Base-by-base conservation (phyloP, 305 asterid species). In the Solanum hybrid region DNA sequence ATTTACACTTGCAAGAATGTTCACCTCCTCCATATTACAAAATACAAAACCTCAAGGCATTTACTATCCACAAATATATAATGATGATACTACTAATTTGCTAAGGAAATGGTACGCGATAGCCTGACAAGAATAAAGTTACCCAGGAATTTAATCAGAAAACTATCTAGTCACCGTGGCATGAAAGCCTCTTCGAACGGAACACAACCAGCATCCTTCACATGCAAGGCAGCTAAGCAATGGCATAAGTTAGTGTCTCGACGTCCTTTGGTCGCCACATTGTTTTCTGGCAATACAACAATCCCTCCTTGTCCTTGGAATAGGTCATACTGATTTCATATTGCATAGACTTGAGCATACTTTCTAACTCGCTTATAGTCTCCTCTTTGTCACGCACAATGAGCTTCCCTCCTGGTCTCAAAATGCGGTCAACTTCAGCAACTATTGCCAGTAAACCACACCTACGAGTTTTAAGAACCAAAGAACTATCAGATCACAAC, bases 321-420 rank as follows among this genome's bases (percentile, higher is more conserved):
- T 92, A 94, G 24, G 94, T 93, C 92, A 92, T 88, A 18, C 89
- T 92, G 88, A 94, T 91, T 88, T 93, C 93, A 93, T 93, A 93
- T 28, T 93, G 90, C 94, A 93, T 78, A 6, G 94, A 94, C 87
- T 89, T 92, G 61, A 93, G 83, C 36, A 92, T 86, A 67, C 79
- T 89, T 78, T 94, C 94, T 11, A 94, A 90, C 91, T 94, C 95
- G 24, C 39, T 88, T 67, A 93, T 79, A 28, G 78, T 88, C 36
- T 92, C 92, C 29, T 76, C 92, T 14, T 84, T 82, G 91, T 94
- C 94, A 31, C 93, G 94, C 24, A 94, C 91, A 24, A 94, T 93
- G 69, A 94, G 90, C 88, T 93, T 94, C 76, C 95, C 95, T 69
- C 81, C 93, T 4, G 94, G 94, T 86, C 94, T 92, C 86, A 94